Evolutionary conservation across 2,329 filamentous ascomycete species (phyloP), one percentile per base, ranked within the genome.

Genomic region (Aspergillus glaucus): DNA sequence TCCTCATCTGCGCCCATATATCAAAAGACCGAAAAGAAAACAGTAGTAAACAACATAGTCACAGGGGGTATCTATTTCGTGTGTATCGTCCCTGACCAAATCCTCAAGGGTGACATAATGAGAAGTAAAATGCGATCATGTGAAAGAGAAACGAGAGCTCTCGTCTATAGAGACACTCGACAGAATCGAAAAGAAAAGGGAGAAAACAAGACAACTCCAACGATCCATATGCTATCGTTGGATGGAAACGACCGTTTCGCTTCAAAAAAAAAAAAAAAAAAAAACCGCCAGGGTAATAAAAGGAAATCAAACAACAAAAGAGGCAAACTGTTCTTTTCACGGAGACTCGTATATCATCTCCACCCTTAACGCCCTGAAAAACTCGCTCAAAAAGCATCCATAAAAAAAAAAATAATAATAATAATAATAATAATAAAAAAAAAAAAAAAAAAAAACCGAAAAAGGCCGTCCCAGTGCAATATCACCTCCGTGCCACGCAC

Each of bases 341-440:
- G 64, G 63, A 61, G 62, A 69, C 59, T 66, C 67, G 66, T 70
- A 50, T 70, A 69, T 69, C 61, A 62, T 69, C 66, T 51, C 66
- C 66, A 57, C 57, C 60, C 54, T 55, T 64, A 68, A 68, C 62
- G 56, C 60, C 67, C 63, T 49, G 32, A 22, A 45, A 54, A 55
- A 43, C 41, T n/a, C 22, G 41, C 22, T 15, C 19, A 43, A 49
- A 46, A 47, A 26, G 17, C 17, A 19, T 19, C 22, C 37, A 40
- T 52, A n/a, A 44, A 22, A 43, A 37, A 34, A 15, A 43, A 40
- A 43, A 32, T n/a, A n/a, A n/a, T n/a, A n/a, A n/a, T n/a, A n/a
- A n/a, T n/a, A n/a, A n/a, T n/a, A n/a, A n/a, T n/a, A n/a, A n/a
- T n/a, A n/a, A n/a, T n/a, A n/a, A n/a, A 46, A 40, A 39, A 44